Evolutionary conservation across 2,329 filamentous ascomycete species (phyloP).

Genomic region (Aspergillus pseudoviridinutans): DNA sequence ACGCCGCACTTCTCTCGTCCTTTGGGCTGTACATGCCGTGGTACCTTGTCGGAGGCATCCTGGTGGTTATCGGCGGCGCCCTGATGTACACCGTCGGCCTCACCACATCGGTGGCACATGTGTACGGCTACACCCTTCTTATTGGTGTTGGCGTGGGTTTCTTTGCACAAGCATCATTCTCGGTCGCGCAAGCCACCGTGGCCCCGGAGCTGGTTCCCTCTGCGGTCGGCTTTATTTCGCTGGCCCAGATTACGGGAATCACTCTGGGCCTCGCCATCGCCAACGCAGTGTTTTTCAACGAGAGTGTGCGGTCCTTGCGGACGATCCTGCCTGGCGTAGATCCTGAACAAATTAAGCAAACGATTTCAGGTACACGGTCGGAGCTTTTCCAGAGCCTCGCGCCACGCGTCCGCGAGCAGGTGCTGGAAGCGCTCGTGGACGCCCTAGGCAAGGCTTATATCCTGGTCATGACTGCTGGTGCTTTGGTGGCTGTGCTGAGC

Average conservation of each 20-base stretch:
- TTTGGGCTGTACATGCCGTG: no score
- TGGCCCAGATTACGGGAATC: slow-evolving; percentile 7
- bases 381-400: not conserved
- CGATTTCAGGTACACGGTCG: slow-evolving; percentile 7
- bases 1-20: no score
- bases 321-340: slow-evolving; percentile 6
- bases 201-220: not conserved
- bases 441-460: slow-evolving; percentile 16
- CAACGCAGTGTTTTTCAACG: slow-evolving; percentile 10
- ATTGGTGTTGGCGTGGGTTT: slow-evolving; percentile 35
- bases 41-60: slow-evolving; percentile 21
- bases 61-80: slow-evolving; percentile 11
- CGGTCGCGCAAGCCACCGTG: slow-evolving; percentile 4
- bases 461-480: slow-evolving; percentile 19
- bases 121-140: slow-evolving; percentile 34
- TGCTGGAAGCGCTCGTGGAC: slow-evolving; percentile 13
- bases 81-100: slow-evolving; percentile 13
- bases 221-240: slow-evolving; percentile 6
- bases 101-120: slow-evolving; percentile 11
- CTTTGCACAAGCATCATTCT: slow-evolving; percentile 6
- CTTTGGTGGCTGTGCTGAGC: slow-evolving; percentile 12
- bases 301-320: slow-evolving; percentile 6
- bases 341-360: slow-evolving; percentile 2
- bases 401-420: not conserved
- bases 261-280: slow-evolving; percentile 10